Evolutionary conservation across 1,284 basidiomycete genomes (phyloP), one percentile per base, ranked within the genome.

Genomic region (Schizophyllum amplum): DNA sequence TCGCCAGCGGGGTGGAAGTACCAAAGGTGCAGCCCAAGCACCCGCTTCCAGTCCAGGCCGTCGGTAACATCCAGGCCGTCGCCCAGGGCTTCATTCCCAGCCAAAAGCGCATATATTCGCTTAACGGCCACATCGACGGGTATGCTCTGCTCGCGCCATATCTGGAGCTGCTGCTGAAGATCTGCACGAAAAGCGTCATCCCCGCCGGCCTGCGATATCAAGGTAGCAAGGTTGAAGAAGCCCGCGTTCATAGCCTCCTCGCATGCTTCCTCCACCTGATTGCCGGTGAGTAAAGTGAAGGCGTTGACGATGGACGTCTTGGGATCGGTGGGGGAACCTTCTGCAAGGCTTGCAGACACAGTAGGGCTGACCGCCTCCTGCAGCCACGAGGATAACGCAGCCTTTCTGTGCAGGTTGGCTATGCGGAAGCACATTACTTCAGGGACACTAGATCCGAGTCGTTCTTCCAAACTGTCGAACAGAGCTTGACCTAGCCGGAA

Each of bases 31-130:
- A 98, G 73, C 1, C 94, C 97, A 65, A 99, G 91, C 0, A 89
- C 87, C 15, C 94, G 85, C 71, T 96, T 96, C 97, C 97, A 99
- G 69, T 97, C 95, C 54, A 98, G 73, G 0, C 83, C 89, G 55
- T 84, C 76, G n/a, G 86, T 79, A n/a, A 97, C 77, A 55, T 60
- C 54, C 58, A 78, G 79, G 1, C 87, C 89, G 54, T 82, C 75
- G 13, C 87, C 73, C 4, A 85, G 66, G 24, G 85, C 83, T 27
- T 89, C 78, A 58, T 89, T 79, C 11, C 97, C 97, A 20, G 90
- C 86, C 2, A 99, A 78, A 17, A 98, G 71, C 24, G 90, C 89
- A 68, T 98, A 97, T 22, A 97, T 74, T 66, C 84, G 89, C 63
- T 90, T 84, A 52, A 92, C 83, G 58, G 81, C 82, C 54, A 80